Evolutionary conservation across 305 asterid species (phyloP), one percentile per base, ranked within the genome.

Genomic region (Striga hermonthica): DNA sequence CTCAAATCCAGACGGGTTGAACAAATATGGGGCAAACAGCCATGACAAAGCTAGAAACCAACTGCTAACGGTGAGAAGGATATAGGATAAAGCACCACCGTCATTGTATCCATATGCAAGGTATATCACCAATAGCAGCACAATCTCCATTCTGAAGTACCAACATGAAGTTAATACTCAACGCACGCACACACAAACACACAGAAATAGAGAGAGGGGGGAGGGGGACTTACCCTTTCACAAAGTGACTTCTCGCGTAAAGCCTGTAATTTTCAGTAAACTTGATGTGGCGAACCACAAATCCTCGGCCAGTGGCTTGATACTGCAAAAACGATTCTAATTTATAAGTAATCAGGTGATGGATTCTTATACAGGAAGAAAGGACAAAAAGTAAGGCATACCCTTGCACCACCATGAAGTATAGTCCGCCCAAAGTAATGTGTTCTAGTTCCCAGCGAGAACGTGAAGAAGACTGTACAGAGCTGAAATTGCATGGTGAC

Each of bases 401-500:
- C 98, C 86, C 86, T 81, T 41, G 98, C 96, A 74, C 96, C 98
- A 65, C 98, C 98, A 76, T 91, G 98, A 72, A 91, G 95, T 79
- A 91, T 88, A 57, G 97, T 91, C 58, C 96, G 89, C 62, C 97
- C 97, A 70, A 91, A 91, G 87, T 91, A 88, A 80, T 91, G 98
- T 59, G 96, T 88, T 77, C 80, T 86, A 22, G 98, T 91, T 74
- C 98, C 98, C 73, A 91, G 68, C 60, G 98, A 91, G 79, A 88
- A 91, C 31, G 98, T 91, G 80, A 91, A 91, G 83, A 84, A 91
- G 68, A 91, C 82, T 0, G 98, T 84, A 78, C 90, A 85, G 1
- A 91, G 98, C 83, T 91, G 98, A 79, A 91, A 88, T 72, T 91
- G 98, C 98, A 88, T 88, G n/a, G 98, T 91, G 72, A 91, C 87